These are phyloP conservation scores for Poa pratensis DNA, from an alignment of 176 grass and related monocot species.

Conservation along the genomic window DNA sequence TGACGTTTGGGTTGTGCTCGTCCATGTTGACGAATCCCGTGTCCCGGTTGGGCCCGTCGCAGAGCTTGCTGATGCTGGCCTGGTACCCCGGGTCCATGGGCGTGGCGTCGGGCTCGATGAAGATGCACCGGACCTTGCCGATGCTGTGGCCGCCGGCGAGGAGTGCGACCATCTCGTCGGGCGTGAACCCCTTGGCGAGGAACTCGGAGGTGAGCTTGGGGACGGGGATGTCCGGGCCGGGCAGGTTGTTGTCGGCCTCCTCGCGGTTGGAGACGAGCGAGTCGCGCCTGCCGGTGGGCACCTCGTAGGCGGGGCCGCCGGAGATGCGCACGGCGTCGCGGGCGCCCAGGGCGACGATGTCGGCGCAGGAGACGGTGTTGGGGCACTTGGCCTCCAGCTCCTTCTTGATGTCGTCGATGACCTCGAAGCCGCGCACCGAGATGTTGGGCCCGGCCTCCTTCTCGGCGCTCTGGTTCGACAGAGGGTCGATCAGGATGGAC, in stretches of 20 bases:
- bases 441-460: slow-evolving; percentile 64
- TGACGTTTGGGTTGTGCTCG: slow-evolving; percentile 16
- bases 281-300: slow-evolving; percentile 58
- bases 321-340: slow-evolving; percentile 47
- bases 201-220: slow-evolving; percentile 43
- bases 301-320: slow-evolving; percentile 49
- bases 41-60: slow-evolving; percentile 32
- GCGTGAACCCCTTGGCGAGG: slow-evolving; percentile 39
- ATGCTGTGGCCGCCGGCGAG: slow-evolving; percentile 72
- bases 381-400: slow-evolving; percentile 65
- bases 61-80: slow-evolving; percentile 37
- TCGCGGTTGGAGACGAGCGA: slow-evolving; percentile 52
- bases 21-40: slow-evolving; percentile 43
- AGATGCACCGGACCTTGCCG: slow-evolving; percentile 60
- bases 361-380: slow-evolving; percentile 66
- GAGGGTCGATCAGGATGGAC: slow-evolving; percentile 72
- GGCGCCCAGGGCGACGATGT: slow-evolving; percentile 50
- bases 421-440: slow-evolving; percentile 57
- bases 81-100: slow-evolving; percentile 41
- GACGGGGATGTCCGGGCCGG: slow-evolving; percentile 51
- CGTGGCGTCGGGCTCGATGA: slow-evolving; percentile 54
- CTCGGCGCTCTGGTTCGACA: slow-evolving; percentile 56
- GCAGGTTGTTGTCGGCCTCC: slow-evolving; percentile 53
- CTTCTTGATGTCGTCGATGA: slow-evolving; percentile 75
- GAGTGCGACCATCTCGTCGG: slow-evolving; percentile 55